Conservation (phyloP, 2,329 filamentous ascomycete genomes). For the Microdochium trichocladiopsis region DNA sequence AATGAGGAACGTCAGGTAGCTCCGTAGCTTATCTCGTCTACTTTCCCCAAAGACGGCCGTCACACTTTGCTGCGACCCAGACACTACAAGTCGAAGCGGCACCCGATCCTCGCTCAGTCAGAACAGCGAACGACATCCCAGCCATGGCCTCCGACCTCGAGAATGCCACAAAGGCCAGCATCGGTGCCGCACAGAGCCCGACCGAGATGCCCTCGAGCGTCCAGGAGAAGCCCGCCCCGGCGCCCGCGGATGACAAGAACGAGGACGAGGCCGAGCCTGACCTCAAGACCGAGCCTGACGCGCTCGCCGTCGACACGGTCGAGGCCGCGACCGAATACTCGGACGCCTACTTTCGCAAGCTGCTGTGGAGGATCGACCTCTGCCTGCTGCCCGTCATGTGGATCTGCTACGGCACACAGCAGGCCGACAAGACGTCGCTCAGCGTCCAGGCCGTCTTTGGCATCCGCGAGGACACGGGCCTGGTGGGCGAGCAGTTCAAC, state of each 20-base stretch:
- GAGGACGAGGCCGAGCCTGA: background rate
- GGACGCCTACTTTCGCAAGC: slow-evolving; percentile 13
- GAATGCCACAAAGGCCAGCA: too few species aligned
- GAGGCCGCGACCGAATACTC: slow-evolving; percentile 8
- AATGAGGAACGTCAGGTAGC: too few species aligned
- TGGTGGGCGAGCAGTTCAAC: slow-evolving; percentile 20
- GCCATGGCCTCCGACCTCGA: too few species aligned
- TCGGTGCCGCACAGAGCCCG: too few species aligned
- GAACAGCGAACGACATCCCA: too few species aligned
- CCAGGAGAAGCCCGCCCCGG: too few species aligned
- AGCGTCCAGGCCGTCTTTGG: slow-evolving; percentile 20
- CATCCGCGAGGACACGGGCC: slow-evolving; percentile 17
- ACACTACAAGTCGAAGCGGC: too few species aligned
- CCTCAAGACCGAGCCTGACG: slow-evolving; percentile 11
- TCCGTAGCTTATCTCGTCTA: too few species aligned
- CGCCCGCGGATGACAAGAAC: background rate
- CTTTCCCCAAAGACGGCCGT: too few species aligned
- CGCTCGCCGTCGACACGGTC: slow-evolving; percentile 6
- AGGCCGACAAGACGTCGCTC: slow-evolving; percentile 21
- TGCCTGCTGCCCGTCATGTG: slow-evolving; percentile 22
- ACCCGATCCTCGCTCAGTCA: too few species aligned
- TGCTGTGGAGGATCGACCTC: slow-evolving; percentile 21
- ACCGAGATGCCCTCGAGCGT: too few species aligned
- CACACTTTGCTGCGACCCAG: too few species aligned
- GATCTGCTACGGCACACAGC: slow-evolving; percentile 17